Conservation (phyloP, 139 green algal genomes). For the Asterochloris sp. region DNA sequence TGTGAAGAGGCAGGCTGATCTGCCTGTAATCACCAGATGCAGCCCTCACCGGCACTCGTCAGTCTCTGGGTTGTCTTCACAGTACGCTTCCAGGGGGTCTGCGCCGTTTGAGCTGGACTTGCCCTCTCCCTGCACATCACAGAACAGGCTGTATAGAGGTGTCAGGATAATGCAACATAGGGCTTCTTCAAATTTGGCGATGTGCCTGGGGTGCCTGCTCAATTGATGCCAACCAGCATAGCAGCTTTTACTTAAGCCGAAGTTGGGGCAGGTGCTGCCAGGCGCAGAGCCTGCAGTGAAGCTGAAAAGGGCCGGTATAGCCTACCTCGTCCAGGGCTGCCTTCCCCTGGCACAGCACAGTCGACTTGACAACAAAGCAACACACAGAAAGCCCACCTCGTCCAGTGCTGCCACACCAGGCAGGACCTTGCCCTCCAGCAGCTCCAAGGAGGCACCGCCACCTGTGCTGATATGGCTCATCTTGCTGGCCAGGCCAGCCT, state of each 20-base stretch:
- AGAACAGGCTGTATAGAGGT: neutral
- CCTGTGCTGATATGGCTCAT: constrained; percentile 96
- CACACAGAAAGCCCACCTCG: neutral
- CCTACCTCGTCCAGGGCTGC: neutral
- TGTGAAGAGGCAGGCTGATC: too few relatives aligned
- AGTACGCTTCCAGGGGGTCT: constrained; percentile 22
- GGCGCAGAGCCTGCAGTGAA: neutral
- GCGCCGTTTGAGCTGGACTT: neutral
- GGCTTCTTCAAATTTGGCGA: neutral
- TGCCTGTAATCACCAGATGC: too few relatives aligned
- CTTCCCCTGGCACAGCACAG: too few relatives aligned
- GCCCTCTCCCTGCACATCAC: neutral
- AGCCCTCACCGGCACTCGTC: constrained; percentile 27
- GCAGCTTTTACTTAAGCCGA: neutral
- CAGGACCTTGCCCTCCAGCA: constrained; percentile 98
- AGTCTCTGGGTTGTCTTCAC: constrained; percentile 29
- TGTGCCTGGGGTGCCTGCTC: neutral
- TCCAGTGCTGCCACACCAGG: constrained; percentile 93
- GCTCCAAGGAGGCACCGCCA: constrained; percentile 95
- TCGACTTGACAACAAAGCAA: neutral
- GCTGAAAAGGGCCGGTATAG: neutral
- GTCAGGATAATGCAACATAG: neutral
- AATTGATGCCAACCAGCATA: neutral
- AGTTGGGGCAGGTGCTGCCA: neutral
- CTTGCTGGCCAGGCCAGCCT: constrained; percentile 89